phyloP scores from a whole-genome alignment of 306 rosid genomes.

The Bauhinia variegata region DNA sequence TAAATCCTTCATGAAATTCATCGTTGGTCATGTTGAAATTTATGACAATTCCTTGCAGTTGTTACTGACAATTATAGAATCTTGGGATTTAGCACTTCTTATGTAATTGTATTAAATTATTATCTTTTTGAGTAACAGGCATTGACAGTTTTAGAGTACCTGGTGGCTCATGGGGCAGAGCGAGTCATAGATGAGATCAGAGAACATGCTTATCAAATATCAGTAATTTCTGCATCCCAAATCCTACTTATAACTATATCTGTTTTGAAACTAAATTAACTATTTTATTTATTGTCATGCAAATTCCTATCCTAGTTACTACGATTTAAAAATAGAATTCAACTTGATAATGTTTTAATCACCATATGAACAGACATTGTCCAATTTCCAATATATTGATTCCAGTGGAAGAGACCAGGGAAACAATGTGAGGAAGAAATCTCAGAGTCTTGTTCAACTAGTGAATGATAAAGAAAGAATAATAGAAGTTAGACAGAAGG shows the following conservation, averaged over 20 bases:
- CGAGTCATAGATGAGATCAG: conserved; percentile 91
- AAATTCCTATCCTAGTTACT: conserved; percentile 5
- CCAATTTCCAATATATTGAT: conserved; percentile 82
- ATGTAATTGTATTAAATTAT: conserved; percentile 21
- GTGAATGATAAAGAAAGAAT: conserved; percentile 89
- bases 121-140: conserved; percentile 56
- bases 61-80: conserved; percentile 1
- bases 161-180: conserved; percentile 96
- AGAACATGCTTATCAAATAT: conserved; percentile 96
- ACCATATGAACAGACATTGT: conserved; percentile 63
- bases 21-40: background rate
- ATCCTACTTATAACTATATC: conserved; percentile 29
- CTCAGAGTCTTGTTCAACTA: conserved; percentile 77
- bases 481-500: conserved; percentile 85
- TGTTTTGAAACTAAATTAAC: no score
- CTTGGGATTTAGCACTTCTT: background rate
- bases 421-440: conserved; percentile 84
- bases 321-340: conserved; percentile 14
- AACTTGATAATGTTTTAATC: conserved; percentile 36
- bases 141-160: conserved; percentile 87
- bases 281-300: conserved; percentile 22
- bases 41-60: conserved; percentile 5
- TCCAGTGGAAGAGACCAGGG: conserved; percentile 96
- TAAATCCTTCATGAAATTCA: no score
- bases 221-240: conserved; percentile 55